A percentile compares a stretch with the other conserved stretches of the same genome.
Conservation (phyloP, 345 rosid genomes). For the Gossypium turneri region DNA sequence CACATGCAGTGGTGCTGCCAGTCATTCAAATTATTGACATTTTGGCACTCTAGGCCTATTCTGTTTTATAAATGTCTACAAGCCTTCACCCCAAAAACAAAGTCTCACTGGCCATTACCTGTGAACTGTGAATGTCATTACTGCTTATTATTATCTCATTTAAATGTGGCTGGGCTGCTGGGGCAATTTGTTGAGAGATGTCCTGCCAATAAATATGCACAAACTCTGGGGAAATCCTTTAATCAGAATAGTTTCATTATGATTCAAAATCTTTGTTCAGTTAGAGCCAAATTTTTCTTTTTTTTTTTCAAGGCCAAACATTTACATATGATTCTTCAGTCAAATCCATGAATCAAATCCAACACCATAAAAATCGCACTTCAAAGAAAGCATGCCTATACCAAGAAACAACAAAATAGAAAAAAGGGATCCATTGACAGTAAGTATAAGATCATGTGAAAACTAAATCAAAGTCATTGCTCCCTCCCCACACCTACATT, state of each 20-base stretch:
- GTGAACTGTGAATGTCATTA: too few species aligned
- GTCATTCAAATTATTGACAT: too few species aligned
- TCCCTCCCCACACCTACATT: background rate
- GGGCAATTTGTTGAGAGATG: too few species aligned
- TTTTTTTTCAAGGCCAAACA: background rate
- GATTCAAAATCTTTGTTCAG: background rate
- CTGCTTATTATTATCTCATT: too few species aligned
- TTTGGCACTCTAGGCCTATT: too few species aligned
- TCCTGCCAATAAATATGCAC: background rate
- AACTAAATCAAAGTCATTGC: background rate
- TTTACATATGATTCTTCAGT: background rate
- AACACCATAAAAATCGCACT: background rate
- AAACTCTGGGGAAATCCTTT: background rate
- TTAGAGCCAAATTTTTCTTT: background rate
- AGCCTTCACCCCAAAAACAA: too few species aligned
- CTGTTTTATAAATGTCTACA: too few species aligned
- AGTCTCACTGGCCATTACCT: too few species aligned
- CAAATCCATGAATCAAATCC: background rate
- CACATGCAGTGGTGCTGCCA: too few species aligned
- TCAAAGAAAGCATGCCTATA: background rate
- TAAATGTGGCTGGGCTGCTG: too few species aligned
- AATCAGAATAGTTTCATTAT: background rate
- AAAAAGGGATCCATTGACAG: background rate
- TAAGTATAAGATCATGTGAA: background rate
- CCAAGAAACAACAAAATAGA: background rate